Evolutionary conservation across 305 asterid species (phyloP).

Genomic region (Fraxinus baroniana): DNA sequence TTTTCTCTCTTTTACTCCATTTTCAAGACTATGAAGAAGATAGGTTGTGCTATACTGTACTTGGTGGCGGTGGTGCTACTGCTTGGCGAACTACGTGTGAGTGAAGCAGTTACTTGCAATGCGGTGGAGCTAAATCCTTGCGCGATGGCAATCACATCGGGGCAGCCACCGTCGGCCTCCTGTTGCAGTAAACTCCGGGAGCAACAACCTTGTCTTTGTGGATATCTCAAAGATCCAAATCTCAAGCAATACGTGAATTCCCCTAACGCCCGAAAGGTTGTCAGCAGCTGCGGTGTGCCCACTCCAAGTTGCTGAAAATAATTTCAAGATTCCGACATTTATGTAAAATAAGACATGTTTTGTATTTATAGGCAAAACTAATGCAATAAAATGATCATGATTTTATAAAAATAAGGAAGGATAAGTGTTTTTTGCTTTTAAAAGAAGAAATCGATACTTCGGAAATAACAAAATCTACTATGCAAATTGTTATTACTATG

Average conservation of each 20-base stretch:
- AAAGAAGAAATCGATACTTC: too few relatives aligned
- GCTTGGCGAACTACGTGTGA: conserved; percentile 16
- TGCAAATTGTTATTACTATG: too few relatives aligned
- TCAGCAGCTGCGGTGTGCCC: conserved; percentile 28
- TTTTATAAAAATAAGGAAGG: too few relatives aligned
- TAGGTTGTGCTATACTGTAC: background rate
- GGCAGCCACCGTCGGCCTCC: conserved; percentile 18
- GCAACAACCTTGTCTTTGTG: conserved; percentile 47
- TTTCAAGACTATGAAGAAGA: conserved; percentile 26
- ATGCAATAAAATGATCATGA: too few relatives aligned
- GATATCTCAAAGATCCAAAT: conserved; percentile 33
- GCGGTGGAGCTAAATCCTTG: conserved; percentile 37
- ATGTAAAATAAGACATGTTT: background rate
- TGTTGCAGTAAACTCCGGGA: conserved; percentile 43
- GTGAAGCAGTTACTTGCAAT: conserved; percentile 36
- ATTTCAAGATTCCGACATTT: background rate
- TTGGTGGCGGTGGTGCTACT: conserved; percentile 19
- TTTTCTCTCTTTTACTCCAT: background rate
- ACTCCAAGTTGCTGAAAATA: conserved; percentile 25
- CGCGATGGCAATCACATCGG: conserved; percentile 26
- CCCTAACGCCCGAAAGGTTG: conserved; percentile 41
- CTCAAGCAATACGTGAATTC: conserved; percentile 34
- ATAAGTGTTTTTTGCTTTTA: too few relatives aligned
- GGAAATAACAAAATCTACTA: too few relatives aligned
- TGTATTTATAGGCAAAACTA: background rate